A percentile compares a stretch with the other conserved stretches of the same genome.
Evolutionary conservation across 2,329 filamentous ascomycete species (phyloP).

Genomic region (Lachnellula cervina): DNA sequence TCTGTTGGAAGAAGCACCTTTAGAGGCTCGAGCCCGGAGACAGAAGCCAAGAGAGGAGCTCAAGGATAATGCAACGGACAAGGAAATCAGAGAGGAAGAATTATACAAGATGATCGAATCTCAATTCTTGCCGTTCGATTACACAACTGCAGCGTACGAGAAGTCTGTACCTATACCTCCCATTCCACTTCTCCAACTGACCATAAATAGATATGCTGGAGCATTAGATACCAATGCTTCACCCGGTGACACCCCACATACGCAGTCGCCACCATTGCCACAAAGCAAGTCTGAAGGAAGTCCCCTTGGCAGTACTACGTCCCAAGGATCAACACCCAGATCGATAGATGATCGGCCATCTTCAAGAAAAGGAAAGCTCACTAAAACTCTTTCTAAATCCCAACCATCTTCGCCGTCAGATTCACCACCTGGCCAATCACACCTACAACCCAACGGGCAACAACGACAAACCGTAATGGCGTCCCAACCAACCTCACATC

Average conservation of each 20-base stretch:
- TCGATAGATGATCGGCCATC: conserved; percentile 14
- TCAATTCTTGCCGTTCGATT: conserved; percentile 93
- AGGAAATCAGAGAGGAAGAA: conserved; percentile 92
- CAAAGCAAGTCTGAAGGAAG: not conserved
- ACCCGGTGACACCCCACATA: conserved; percentile 10
- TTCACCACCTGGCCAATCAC: conserved; percentile 23
- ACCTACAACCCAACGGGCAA: conserved; percentile 19
- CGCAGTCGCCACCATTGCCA: not conserved
- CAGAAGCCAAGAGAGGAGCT: conserved; percentile 90
- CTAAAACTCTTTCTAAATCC: conserved; percentile 27
- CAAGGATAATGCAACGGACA: conserved; percentile 89
- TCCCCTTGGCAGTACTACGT: not conserved
- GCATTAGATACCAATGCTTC: conserved; percentile 27
- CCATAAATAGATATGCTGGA: conserved; percentile 30
- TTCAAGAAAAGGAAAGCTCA: conserved; percentile 19
- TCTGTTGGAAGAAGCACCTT: conserved; percentile 84
- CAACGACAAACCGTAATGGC: conserved; percentile 2
- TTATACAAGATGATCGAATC: conserved; percentile 91
- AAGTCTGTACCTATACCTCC: conserved; percentile 47
- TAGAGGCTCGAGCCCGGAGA: conserved; percentile 85
- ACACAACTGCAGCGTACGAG: conserved; percentile 75
- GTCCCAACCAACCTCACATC: not conserved
- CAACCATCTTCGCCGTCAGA: conserved; percentile 24
- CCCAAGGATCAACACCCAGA: conserved; percentile 8
- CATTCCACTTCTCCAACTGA: conserved; percentile 5